These are phyloP conservation scores for Camelina neglecta DNA, from an alignment of 345 rosid genomes.

Conservation along the genomic window DNA sequence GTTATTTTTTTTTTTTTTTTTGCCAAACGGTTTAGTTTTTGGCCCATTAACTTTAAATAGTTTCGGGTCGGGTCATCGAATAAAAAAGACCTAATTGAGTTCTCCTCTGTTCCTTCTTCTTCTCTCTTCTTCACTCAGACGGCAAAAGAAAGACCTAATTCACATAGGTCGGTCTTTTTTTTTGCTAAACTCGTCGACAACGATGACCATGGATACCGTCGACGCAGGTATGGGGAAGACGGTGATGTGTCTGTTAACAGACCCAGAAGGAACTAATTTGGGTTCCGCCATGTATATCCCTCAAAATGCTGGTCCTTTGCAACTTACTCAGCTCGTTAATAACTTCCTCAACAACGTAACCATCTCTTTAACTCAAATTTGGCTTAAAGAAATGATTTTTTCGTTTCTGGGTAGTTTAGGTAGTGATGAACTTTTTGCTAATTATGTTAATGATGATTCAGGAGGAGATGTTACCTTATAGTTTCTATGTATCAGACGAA, in stretches of 20 bases:
- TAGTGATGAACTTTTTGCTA: neutral
- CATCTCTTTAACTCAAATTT: neutral
- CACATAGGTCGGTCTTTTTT: neutral
- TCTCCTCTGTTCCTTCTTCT: neutral
- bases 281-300: conserved; percentile 87
- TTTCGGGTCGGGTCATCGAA: neutral
- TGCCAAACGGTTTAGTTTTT: neutral
- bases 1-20: fast-evolving
- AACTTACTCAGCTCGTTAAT: conserved; percentile 87
- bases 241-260: conserved; percentile 82
- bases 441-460: conserved; percentile 34
- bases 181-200: conserved; percentile 1
- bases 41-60: neutral
- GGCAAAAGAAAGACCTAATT: conserved; percentile 20
- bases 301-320: conserved; percentile 76
- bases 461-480: conserved; percentile 91
- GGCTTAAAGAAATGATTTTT: neutral
- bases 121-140: neutral
- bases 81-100: conserved; percentile 13
- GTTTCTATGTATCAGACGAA: conserved; percentile 81
- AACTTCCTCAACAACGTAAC: conserved; percentile 74
- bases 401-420: conserved; percentile 12
- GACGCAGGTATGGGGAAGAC: conserved; percentile 49
- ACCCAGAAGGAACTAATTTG: conserved; percentile 72
- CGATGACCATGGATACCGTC: conserved; percentile 50